These are phyloP conservation scores for Boletus rubescentipes DNA, from an alignment of 768 basidiomycete genomes.

Conservation along the genomic window DNA sequence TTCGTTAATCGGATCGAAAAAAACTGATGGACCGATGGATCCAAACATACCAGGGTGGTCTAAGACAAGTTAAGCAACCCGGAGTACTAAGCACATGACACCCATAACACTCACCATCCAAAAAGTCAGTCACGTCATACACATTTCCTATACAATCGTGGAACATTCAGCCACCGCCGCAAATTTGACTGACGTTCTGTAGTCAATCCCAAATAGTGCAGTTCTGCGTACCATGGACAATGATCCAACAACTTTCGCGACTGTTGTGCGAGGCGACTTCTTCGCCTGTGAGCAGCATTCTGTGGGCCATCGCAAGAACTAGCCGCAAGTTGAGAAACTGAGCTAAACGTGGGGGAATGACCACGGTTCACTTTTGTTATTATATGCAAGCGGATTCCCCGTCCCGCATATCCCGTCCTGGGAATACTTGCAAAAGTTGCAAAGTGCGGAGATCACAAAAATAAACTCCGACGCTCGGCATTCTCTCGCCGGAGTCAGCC, in stretches of 20 bases:
- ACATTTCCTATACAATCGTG: slow-evolving; percentile 51
- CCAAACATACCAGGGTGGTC: slow-evolving; percentile 61
- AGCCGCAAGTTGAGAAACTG: neutral
- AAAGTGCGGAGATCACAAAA: neutral
- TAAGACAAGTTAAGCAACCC: slow-evolving; percentile 21
- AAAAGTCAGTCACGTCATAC: slow-evolving; percentile 78
- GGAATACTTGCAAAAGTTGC: neutral
- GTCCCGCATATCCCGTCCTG: slow-evolving; percentile 6
- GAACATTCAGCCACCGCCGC: neutral
- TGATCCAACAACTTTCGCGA: slow-evolving; percentile 75
- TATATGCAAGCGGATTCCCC: neutral
- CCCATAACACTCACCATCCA: slow-evolving; percentile 50
- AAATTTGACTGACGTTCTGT: neutral
- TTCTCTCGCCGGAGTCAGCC: neutral
- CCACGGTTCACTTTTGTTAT: neutral
- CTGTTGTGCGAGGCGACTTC: slow-evolving; percentile 56
- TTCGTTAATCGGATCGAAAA: neutral
- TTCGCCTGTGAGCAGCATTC: slow-evolving; percentile 40
- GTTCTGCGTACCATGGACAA: slow-evolving; percentile 64
- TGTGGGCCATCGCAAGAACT: slow-evolving; percentile 11
- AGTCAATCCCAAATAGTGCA: neutral
- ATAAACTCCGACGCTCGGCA: slow-evolving; percentile 7
- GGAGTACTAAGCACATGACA: neutral
- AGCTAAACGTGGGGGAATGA: neutral
- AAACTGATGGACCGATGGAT: neutral